These are phyloP conservation scores for Spizellomyces punctatus DNA, from an alignment of 192 early-diverging fungal genomes.

Conservation along the genomic window DNA sequence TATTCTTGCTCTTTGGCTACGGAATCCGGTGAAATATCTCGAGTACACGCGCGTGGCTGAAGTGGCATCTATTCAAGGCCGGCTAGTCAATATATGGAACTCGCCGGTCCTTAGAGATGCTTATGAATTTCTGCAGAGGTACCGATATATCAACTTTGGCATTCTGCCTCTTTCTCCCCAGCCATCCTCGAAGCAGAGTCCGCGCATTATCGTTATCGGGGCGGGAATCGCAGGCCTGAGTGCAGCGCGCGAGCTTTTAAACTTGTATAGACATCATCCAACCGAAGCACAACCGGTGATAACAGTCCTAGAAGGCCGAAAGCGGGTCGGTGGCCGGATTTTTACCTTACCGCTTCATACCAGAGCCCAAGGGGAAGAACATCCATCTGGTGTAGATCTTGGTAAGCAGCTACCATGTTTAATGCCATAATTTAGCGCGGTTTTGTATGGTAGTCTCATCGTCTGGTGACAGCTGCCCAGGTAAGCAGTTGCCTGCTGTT, in stretches of 20 bases:
- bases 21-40: no score
- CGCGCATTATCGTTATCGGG: slow-evolving; percentile 41
- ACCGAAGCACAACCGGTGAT: slow-evolving; percentile 36
- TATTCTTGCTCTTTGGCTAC: no score
- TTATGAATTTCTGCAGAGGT: slow-evolving; percentile 48
- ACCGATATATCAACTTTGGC: slow-evolving; percentile 57
- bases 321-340: slow-evolving; percentile 51
- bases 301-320: slow-evolving; percentile 45
- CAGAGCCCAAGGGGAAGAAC: background rate
- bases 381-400: slow-evolving; percentile 39
- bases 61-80: no score
- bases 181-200: slow-evolving; percentile 9
- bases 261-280: slow-evolving; percentile 45
- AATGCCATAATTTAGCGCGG: no score
- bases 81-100: no score
- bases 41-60: no score
- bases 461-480: no score
- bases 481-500: no score
- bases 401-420: slow-evolving; percentile 15
- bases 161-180: slow-evolving; percentile 18
- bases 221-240: slow-evolving; percentile 47
- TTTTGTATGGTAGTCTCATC: no score
- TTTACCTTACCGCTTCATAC: slow-evolving; percentile 47
- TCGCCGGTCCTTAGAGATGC: background rate
- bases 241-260: slow-evolving; percentile 47